Evolutionary conservation across 306 rosid genomes (phyloP).

Genomic region (Quercus alba): DNA sequence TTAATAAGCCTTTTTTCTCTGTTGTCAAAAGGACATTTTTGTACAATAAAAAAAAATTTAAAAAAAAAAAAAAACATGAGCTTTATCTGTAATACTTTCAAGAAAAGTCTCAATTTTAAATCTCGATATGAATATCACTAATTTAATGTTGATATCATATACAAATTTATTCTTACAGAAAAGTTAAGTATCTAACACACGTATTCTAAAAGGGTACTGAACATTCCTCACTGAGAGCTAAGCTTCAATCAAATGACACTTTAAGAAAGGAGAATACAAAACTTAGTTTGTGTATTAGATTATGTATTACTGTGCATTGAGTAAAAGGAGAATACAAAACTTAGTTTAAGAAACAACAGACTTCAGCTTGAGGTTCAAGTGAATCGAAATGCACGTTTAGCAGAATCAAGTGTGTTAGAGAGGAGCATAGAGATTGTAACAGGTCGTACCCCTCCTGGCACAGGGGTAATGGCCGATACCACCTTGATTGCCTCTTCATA

Average conservation of each 20-base stretch:
- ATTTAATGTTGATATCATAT: no score
- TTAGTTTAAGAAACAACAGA: conserved; percentile 3
- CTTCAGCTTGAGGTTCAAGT: conserved; percentile 11
- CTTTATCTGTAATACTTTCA: no score
- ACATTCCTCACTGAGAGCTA: neutral
- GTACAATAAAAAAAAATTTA: no score
- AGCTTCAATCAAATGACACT: neutral
- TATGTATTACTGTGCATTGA: neutral
- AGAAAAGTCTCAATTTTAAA: no score
- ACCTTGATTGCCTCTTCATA: conserved; percentile 51
- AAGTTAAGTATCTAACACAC: no score
- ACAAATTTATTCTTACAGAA: no score
- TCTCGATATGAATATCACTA: no score
- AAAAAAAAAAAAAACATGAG: no score
- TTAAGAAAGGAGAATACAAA: neutral
- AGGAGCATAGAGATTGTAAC: conserved; percentile 43
- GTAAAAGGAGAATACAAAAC: neutral
- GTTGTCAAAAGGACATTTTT: no score
- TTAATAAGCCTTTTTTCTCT: no score
- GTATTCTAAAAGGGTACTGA: neutral
- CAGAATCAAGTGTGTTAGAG: conserved; percentile 47
- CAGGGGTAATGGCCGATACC: conserved; percentile 51
- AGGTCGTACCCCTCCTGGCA: conserved; percentile 56
- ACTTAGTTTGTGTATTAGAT: neutral
- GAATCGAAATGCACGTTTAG: conserved; percentile 33